phyloP scores from a whole-genome alignment of 2,329 filamentous ascomycete species.

The Trichoderma cornu-damae region DNA sequence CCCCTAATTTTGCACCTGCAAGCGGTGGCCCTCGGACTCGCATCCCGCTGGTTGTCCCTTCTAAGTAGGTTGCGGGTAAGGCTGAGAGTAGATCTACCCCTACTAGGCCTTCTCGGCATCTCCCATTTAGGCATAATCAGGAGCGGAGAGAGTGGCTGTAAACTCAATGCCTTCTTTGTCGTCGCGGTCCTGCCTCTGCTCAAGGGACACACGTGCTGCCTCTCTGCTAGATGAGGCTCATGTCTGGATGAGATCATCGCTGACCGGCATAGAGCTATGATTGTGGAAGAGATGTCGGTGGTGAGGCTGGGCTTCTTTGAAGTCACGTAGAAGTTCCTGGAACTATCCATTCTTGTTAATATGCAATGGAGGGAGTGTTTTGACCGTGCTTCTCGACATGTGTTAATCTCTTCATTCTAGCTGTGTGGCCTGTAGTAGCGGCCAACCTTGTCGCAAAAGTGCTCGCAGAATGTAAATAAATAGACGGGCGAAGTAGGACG shows the following conservation, averaged over 20 bases:
- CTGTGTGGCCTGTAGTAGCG: not conserved
- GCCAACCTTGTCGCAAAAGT: not conserved
- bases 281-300: slow-evolving; percentile 17
- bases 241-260: slow-evolving; percentile 13
- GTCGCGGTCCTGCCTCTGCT: slow-evolving; percentile 14
- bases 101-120: slow-evolving; percentile 11
- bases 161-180: slow-evolving; percentile 18
- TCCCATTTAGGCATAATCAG: slow-evolving; percentile 14
- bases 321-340: slow-evolving; percentile 17
- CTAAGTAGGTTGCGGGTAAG: slow-evolving; percentile 10
- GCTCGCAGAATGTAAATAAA: slow-evolving; percentile 14
- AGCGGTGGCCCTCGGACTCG: slow-evolving; percentile 9
- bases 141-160: slow-evolving; percentile 15
- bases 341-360: slow-evolving; percentile 17
- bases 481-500: slow-evolving; percentile 13
- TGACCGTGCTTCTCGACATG: not conserved
- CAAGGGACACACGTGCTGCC: slow-evolving; percentile 2
- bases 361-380: slow-evolving; percentile 16
- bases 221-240: slow-evolving; percentile 9
- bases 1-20: too few species aligned
- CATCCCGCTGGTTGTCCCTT: slow-evolving; percentile 9
- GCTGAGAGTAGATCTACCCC: slow-evolving; percentile 16
- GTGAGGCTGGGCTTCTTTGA: slow-evolving; percentile 17
- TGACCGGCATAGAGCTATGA: slow-evolving; percentile 17
- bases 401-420: not conserved